Evolutionary conservation across 768 basidiomycete genomes (phyloP).

Genomic region (Clathrus columnatus): DNA sequence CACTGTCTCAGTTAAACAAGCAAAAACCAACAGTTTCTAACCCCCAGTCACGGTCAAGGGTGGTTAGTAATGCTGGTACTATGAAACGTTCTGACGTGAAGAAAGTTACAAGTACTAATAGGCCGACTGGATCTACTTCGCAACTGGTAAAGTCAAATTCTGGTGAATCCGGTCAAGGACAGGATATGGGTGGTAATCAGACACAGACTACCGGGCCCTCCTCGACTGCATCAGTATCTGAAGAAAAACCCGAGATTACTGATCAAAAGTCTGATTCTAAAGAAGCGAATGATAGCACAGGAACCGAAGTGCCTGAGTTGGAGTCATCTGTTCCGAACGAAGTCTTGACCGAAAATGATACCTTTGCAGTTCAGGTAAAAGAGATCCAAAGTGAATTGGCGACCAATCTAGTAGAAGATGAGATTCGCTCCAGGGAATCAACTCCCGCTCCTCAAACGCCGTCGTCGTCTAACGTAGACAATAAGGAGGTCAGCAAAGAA

Average conservation of each 20-base stretch:
- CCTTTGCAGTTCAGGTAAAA: not conserved
- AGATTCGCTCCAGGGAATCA: not conserved
- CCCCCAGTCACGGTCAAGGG: not conserved
- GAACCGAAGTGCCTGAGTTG: not conserved
- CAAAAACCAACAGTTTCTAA: not conserved
- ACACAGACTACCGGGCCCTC: not conserved
- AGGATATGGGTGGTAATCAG: not conserved
- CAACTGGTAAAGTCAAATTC: not conserved
- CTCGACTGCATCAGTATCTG: not conserved
- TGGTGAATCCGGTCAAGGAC: not conserved
- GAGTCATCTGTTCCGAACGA: not conserved
- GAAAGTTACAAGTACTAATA: not conserved
- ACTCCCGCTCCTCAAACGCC: constrained; percentile 3
- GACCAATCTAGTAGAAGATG: not conserved
- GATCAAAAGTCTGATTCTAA: not conserved
- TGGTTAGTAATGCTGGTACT: not conserved
- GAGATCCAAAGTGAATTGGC: not conserved
- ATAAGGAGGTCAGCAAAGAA: not conserved
- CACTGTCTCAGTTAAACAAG: constrained; percentile 8
- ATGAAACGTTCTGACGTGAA: not conserved
- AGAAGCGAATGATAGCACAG: not conserved
- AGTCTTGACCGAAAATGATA: not conserved
- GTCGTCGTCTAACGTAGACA: not conserved
- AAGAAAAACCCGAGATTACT: not conserved
- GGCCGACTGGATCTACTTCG: not conserved